Evolutionary conservation across 1,284 basidiomycete genomes (phyloP).

Genomic region (Tilletiaria anomala): DNA sequence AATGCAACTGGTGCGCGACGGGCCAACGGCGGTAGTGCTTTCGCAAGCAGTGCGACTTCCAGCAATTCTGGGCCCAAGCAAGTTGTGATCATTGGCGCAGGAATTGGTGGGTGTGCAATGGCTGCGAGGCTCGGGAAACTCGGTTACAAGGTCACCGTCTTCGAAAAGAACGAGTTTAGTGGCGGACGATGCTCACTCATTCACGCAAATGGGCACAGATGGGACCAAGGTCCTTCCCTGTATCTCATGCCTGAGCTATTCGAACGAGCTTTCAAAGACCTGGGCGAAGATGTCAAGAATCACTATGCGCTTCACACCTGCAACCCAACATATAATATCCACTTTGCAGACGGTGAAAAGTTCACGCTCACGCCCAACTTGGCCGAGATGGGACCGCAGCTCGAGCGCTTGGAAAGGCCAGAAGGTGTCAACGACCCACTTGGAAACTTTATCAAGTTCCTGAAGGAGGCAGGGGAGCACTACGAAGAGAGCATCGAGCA

Average conservation of each 20-base stretch:
- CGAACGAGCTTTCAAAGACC: constrained; percentile 43
- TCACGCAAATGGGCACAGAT: constrained; percentile 43
- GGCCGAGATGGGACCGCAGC: constrained; percentile 42
- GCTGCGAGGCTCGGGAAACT: constrained; percentile 44
- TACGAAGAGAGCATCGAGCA: constrained; percentile 43
- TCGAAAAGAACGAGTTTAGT: constrained; percentile 40
- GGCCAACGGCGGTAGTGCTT: no score
- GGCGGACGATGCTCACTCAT: constrained; percentile 47
- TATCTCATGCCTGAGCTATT: constrained; percentile 46
- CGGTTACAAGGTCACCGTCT: constrained; percentile 43
- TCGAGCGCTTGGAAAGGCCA: constrained; percentile 45
- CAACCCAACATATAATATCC: constrained; percentile 27
- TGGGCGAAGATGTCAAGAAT: constrained; percentile 42
- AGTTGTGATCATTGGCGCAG: constrained; percentile 41
- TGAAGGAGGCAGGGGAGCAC: constrained; percentile 41
- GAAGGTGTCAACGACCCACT: constrained; percentile 40
- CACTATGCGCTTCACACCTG: constrained; percentile 40
- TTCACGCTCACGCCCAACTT: constrained; percentile 43
- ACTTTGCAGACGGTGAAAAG: constrained; percentile 16
- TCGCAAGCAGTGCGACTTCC: background rate
- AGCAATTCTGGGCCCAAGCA: constrained; percentile 11
- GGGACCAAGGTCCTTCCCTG: constrained; percentile 43
- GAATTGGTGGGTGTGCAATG: constrained; percentile 44
- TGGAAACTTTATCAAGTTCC: constrained; percentile 39
- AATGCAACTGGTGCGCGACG: no score